Percentiles rank a stretch among this genome's conserved stretches.
Evolutionary conservation across 202 grass and related monocot species (phyloP).

Genomic region (Bolboschoenoplectus hybrid): DNA sequence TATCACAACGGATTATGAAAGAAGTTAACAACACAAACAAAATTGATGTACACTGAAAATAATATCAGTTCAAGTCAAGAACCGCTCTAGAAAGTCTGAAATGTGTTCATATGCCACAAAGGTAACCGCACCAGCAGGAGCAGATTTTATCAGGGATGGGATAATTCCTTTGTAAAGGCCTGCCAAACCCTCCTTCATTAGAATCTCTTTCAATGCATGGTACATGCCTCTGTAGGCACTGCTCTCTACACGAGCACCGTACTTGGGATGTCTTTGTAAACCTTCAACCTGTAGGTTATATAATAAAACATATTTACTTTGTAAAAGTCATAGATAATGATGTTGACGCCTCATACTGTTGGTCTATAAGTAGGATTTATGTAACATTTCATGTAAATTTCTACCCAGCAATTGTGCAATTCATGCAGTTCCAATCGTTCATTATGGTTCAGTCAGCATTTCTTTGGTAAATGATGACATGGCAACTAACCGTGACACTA

Average conservation of each 20-base stretch:
- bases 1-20: conserved; percentile 28
- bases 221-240: conserved; percentile 76
- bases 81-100: conserved; percentile 79
- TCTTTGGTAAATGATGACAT: neutral
- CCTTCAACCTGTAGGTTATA: conserved; percentile 76
- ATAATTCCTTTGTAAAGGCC: conserved; percentile 95
- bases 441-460: conserved; percentile 1
- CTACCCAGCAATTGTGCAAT: neutral
- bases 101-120: conserved; percentile 93
- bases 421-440: neutral
- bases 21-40: conserved; percentile 27
- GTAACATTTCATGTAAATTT: conserved; percentile 12
- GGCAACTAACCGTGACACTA: neutral
- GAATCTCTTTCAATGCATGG: conserved; percentile 83
- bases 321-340: conserved; percentile 10
- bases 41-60: conserved; percentile 29
- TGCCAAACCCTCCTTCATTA: conserved; percentile 64
- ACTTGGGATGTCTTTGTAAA: conserved; percentile 83
- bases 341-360: neutral
- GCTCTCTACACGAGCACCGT: conserved; percentile 72
- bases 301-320: conserved; percentile 8
- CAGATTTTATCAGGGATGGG: conserved; percentile 90
- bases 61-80: conserved; percentile 60
- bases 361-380: neutral
- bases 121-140: conserved; percentile 92